Evolutionary conservation across 179 eudicot species (phyloP), one percentile per base, ranked within the genome.

Genomic region (Spergularia azorica): DNA sequence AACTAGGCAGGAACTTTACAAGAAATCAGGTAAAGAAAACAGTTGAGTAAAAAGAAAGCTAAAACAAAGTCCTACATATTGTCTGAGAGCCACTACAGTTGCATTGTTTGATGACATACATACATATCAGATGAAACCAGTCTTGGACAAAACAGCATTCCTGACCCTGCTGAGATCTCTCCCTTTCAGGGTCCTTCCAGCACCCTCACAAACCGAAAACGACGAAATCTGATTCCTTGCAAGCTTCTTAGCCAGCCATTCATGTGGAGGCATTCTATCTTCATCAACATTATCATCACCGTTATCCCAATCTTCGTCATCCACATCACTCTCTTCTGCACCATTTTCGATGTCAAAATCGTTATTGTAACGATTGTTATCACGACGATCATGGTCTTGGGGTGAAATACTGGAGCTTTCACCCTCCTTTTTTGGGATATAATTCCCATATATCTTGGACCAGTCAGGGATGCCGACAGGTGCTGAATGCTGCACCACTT

Each of bases 121-220:
- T 43, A 26, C 9, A 70, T 16, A 51, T 82, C 80, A 79, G 10
- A 85, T 70, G 66, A 94, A 94, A 46, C 95, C 95, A 69, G 97
- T 94, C 85, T 76, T 90, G n/a, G 86, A 84, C 67, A 90, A 77
- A 38, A 94, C 83, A 64, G 90, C 93, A 84, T 94, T 78, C 80
- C 98, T 93, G 13, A 90, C 89, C 86, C 87, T 83, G 46, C 90
- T 87, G 5, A 90, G 90, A 82, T 93, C 98, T 74, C 95, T 91
- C 54, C 98, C 98, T 77, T 93, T 93, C 21, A 89, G 91, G 14
- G 97, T 91, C 79, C 93, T 91, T 64, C 93, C 98, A 74, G 76
- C 90, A 59, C 98, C 97, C 84, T 94, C 97, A 87, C 93, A 90
- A 15, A 94, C 93, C 13, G 98, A 94, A 72, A 84, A 90, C 21